These are phyloP conservation scores for Epichloe scottii DNA, from an alignment of 2,329 filamentous ascomycete species.

Conservation along the genomic window DNA sequence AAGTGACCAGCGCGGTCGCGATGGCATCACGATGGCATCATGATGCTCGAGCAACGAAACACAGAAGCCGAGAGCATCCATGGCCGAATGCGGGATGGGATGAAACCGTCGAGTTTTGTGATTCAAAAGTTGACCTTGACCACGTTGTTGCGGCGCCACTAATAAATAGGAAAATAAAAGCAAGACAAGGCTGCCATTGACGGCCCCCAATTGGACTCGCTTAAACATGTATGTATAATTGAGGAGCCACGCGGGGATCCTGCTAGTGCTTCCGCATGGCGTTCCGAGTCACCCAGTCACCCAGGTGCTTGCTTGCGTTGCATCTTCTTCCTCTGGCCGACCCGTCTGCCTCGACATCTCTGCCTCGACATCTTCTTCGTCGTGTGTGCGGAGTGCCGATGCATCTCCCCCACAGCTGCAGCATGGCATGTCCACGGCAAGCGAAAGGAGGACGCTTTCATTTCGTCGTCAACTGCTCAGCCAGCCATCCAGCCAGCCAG, in stretches of 20 bases:
- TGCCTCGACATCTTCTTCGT: too few species aligned
- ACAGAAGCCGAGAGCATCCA: too few species aligned
- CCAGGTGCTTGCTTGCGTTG: too few species aligned
- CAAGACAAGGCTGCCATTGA: background rate
- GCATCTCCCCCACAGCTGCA: background rate
- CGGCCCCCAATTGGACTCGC: slow-evolving; percentile 3
- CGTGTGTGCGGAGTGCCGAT: too few species aligned
- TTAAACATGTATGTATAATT: slow-evolving; percentile 4
- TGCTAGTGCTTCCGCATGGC: slow-evolving; percentile 3
- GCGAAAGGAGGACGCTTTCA: background rate
- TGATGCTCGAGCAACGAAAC: background rate
- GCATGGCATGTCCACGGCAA: too few species aligned
- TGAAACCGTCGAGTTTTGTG: too few species aligned
- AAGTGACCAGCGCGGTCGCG: background rate
- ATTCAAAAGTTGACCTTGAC: too few species aligned
- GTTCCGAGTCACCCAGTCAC: background rate
- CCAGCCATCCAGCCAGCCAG: background rate
- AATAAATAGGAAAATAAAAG: background rate
- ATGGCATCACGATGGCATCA: background rate
- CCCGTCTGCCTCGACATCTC: too few species aligned
- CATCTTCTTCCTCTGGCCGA: too few species aligned
- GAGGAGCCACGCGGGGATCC: slow-evolving; percentile 5
- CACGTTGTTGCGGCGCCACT: background rate
- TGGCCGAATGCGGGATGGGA: too few species aligned
- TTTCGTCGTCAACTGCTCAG: background rate